Conservation (phyloP, 2,329 filamentous ascomycete genomes). For the Penicillium griseofulvum region DNA sequence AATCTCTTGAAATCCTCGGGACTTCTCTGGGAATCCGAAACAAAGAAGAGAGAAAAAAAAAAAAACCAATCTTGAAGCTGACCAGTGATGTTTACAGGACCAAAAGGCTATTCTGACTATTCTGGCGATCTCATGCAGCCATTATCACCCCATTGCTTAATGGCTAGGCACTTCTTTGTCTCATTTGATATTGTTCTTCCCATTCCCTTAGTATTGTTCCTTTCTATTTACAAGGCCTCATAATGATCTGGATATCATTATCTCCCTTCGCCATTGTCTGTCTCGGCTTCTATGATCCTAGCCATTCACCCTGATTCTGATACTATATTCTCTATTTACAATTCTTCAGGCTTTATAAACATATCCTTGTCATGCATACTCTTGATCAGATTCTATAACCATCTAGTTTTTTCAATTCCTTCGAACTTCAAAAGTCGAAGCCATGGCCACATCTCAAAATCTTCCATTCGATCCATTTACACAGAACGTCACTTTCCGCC, state of each 20-base stretch:
- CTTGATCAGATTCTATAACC: not conserved
- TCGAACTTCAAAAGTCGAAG: not conserved
- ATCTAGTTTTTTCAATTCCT: slow-evolving; percentile 7
- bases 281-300: slow-evolving; percentile 22
- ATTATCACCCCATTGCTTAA: not conserved
- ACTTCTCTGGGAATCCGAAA: not conserved
- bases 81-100: not conserved
- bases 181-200: slow-evolving; percentile 28
- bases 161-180: slow-evolving; percentile 1
- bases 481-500: slow-evolving; percentile 52
- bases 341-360: not conserved
- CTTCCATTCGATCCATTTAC: slow-evolving; percentile 50
- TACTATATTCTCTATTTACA: not conserved
- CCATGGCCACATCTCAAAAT: slow-evolving; percentile 10
- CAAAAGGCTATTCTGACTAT: not conserved
- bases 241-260: not conserved
- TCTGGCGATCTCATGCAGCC: slow-evolving; percentile 1
- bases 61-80: not conserved
- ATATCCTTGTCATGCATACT: slow-evolving; percentile 1
- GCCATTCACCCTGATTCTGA: slow-evolving; percentile 9
- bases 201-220: slow-evolving; percentile 26
- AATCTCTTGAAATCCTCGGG: not conserved
- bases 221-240: not conserved
- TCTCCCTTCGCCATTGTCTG: slow-evolving; percentile 27
- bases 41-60: too few relatives aligned